Base-by-base conservation (phyloP, 2,329 filamentous ascomycete genomes). In the Apiospora malaysiana region DNA sequence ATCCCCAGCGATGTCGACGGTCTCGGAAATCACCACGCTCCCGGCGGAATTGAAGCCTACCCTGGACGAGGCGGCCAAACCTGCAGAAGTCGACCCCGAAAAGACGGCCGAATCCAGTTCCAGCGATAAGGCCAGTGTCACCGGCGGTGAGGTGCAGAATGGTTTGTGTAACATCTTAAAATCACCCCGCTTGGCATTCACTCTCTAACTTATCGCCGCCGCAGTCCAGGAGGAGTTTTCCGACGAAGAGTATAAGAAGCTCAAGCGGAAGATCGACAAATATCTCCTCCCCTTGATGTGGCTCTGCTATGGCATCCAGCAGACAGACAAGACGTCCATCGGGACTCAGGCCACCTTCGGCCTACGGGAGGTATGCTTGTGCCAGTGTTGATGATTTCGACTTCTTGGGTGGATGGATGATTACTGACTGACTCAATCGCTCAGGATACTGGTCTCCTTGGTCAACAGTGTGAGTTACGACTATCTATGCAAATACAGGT, bases 221-320 rank as follows among this genome's bases (percentile, higher is more conserved):
- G 2, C 73, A 73, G 16, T 45, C 51, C 72, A 45, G 45, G 70
- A 70, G 37, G 67, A 40, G 18, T 83, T 81, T 70, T 80, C 81
- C 2, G 79, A 82, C 0, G 78, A 82, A 51, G 73, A 83, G 70
- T 84, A 82, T 71, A 80, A 78, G 68, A 79, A 77, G 59, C 74
- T 83, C 16, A 81, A 79, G 73, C 76, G 77, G 42, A 85, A 85
- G 72, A 80, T 83, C 23, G 84, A 86, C 72, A 78, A 78, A n/a
- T 85, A 82, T 71, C 77, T 86, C 21, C 78, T 85, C 0, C 84
- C 84, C 1, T 74, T 86, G 56, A 86, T 86, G 83, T 86, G 82
- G 80, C 76, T 82, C 9, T 85, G 83, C 73, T 86, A 85, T 71
- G 85, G 85, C 46, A 83, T 86, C 67, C 85, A 86, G 72, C 84